Evolutionary conservation across 257 asterid species (phyloP), one percentile per base, ranked within the genome.

Genomic region (Sherardia arvensis): DNA sequence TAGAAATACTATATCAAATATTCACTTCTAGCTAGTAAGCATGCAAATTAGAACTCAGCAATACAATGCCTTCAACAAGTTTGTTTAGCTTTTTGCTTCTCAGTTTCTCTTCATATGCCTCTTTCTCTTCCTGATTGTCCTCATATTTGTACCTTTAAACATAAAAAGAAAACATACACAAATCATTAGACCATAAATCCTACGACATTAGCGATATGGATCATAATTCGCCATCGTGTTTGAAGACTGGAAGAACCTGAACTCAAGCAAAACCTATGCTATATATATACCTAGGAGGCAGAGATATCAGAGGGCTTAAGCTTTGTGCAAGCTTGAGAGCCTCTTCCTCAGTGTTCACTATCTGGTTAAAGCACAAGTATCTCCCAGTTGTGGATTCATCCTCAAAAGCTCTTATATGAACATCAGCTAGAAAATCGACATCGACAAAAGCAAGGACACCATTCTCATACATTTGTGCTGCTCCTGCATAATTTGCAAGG

Each of bases 381-480:
- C 84, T 62, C 15, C 84, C 84, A 29, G 77, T 54, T 14, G 79
- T 76, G 20, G 81, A 73, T 17, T 23, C 63, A 59, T 79, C 78
- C 30, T 76, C 81, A 21, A 79, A 79, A 48, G 84, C 84, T 62
- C 78, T 60, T 43, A 79, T 57, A 32, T 79, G 84, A 71, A 79
- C 84, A 57, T 79, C 77, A 21, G 76, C 79, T 1, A 79, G 81
- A 61, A 79, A 77, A 29, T 68, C 56, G 20, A 79, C 78, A 36
- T 79, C 70, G 21, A 73, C 84, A 33, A 68, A 58, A 15, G 84
- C 84, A 23, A 79, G 43, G 14, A 79, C 77, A 51, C 81, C 84
- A 59, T 69, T 76, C 76, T 72, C 79, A 34, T 65, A 76, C 84
- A 79, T 79, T 33, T 79, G 81, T 61, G 75, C 84, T 6, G 81